Percentiles rank a stretch among this genome's conserved stretches.
phyloP scores from a whole-genome alignment of 2,329 filamentous ascomycete genomes.

The Penicillium sp. region DNA sequence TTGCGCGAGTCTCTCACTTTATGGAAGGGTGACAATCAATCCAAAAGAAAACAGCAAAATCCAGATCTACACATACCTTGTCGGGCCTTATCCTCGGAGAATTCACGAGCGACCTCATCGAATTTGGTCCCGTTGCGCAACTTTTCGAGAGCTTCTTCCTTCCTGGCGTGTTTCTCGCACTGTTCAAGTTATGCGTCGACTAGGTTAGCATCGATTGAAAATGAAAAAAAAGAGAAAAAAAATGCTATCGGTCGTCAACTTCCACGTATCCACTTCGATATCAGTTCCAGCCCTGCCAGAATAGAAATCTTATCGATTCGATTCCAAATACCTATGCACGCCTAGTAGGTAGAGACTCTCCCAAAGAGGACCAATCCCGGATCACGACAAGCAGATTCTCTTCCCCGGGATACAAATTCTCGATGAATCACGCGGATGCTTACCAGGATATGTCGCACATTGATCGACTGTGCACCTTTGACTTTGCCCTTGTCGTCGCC shows the following conservation, averaged over 20 bases:
- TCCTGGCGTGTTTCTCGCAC: conserved; percentile 60
- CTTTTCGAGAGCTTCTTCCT: conserved; percentile 59
- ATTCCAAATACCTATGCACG: too few species aligned
- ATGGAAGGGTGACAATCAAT: neutral
- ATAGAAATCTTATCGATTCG: too few species aligned
- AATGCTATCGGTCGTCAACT: too few species aligned
- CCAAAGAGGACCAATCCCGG: too few species aligned
- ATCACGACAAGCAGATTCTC: neutral
- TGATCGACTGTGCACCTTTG: conserved; percentile 58
- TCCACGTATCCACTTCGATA: too few species aligned
- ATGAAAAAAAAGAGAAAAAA: too few species aligned
- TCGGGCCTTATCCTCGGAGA: conserved; percentile 60
- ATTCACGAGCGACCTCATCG: conserved; percentile 59
- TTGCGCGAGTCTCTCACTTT: too few species aligned
- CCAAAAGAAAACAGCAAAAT: neutral
- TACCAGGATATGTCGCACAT: conserved; percentile 58
- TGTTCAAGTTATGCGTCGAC: conserved; percentile 12
- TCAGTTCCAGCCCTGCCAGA: too few species aligned
- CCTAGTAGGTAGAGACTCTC: too few species aligned
- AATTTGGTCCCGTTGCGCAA: conserved; percentile 56
- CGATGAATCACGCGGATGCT: neutral
- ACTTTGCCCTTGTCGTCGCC: conserved; percentile 40
- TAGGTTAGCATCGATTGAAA: too few species aligned
- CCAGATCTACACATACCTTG: conserved; percentile 38
- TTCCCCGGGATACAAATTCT: conserved; percentile 15